These are phyloP conservation scores for Huiozyma naganishii DNA, from an alignment of 805 yeast genomes.

Conservation along the genomic window DNA sequence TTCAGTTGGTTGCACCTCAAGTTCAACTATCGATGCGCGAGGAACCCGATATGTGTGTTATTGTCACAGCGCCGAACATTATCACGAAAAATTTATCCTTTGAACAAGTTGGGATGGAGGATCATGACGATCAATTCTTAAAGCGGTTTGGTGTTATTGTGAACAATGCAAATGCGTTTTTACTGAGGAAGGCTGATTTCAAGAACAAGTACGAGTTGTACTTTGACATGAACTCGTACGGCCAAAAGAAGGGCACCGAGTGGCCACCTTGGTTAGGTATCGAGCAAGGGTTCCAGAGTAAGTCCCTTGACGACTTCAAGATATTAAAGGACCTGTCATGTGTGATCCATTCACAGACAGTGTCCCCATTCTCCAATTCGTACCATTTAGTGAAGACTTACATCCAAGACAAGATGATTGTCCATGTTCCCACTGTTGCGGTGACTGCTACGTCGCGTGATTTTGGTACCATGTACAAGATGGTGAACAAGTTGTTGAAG, in stretches of 20 bases:
- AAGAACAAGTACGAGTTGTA: conserved; percentile 32
- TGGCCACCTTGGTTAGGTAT: conserved; percentile 93
- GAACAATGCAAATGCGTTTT: conserved; percentile 61
- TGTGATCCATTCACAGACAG: conserved; percentile 47
- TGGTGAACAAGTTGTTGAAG: conserved; percentile 52
- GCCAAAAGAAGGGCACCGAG: conserved; percentile 34
- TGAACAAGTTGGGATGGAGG: conserved; percentile 35
- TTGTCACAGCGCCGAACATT: conserved; percentile 65
- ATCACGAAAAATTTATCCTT: conserved; percentile 61
- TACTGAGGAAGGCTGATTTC: conserved; percentile 44
- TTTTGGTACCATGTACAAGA: conserved; percentile 53
- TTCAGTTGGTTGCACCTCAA: conserved; percentile 72
- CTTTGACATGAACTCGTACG: conserved; percentile 45
- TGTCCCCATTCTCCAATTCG: conserved; percentile 34
- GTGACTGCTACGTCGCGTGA: conserved; percentile 65
- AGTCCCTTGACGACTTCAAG: conserved; percentile 36
- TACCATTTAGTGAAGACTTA: conserved; percentile 20
- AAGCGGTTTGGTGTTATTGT: conserved; percentile 60
- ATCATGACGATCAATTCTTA: conserved; percentile 41
- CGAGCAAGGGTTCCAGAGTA: conserved; percentile 53
- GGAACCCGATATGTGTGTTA: conserved; percentile 45
- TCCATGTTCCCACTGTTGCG: conserved; percentile 61
- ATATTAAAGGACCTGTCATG: conserved; percentile 56
- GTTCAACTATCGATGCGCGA: conserved; percentile 53
- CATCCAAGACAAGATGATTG: conserved; percentile 37